Evolutionary conservation across 331 rosid genomes (phyloP).

Genomic region (Arachis monticola): DNA sequence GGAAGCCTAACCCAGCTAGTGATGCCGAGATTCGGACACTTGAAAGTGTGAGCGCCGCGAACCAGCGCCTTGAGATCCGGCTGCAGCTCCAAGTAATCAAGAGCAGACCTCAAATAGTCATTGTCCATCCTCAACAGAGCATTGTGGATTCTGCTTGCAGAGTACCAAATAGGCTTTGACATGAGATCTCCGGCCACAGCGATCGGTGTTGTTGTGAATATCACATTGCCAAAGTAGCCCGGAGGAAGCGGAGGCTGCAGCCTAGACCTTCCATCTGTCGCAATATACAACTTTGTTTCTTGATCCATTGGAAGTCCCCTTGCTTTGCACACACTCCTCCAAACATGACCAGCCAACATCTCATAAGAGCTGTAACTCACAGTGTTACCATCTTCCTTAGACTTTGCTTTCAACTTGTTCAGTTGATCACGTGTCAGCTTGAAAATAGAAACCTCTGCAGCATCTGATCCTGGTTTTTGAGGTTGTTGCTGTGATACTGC

Average conservation of each 20-base stretch:
- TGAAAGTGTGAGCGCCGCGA: slow-evolving; percentile 82
- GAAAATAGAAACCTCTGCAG: slow-evolving; percentile 67
- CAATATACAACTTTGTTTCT: slow-evolving; percentile 77
- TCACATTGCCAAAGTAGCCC: slow-evolving; percentile 92
- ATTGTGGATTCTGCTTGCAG: slow-evolving; percentile 79
- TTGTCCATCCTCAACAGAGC: slow-evolving; percentile 75
- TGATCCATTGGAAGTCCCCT: slow-evolving; percentile 73
- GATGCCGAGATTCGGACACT: slow-evolving; percentile 90
- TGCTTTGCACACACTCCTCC: slow-evolving; percentile 77
- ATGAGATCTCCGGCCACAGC: slow-evolving; percentile 74
- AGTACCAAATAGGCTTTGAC: slow-evolving; percentile 85
- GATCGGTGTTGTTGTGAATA: slow-evolving; percentile 81
- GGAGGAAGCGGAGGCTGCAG: slow-evolving; percentile 82
- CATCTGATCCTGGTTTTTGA: slow-evolving; percentile 49
- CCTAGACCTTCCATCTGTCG: slow-evolving; percentile 88
- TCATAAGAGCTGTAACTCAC: slow-evolving; percentile 77
- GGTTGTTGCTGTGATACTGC: slow-evolving; percentile 16
- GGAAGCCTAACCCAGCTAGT: slow-evolving; percentile 97
- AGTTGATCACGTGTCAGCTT: slow-evolving; percentile 70
- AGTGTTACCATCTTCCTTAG: slow-evolving; percentile 72
- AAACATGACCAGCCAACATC: slow-evolving; percentile 88
- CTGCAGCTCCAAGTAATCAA: slow-evolving; percentile 82
- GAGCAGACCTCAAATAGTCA: slow-evolving; percentile 81
- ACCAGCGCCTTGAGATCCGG: slow-evolving; percentile 83
- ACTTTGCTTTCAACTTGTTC: slow-evolving; percentile 64